These are phyloP conservation scores for Fusarium tjaetaba DNA, from an alignment of 2,329 filamentous ascomycete genomes.

Conservation along the genomic window DNA sequence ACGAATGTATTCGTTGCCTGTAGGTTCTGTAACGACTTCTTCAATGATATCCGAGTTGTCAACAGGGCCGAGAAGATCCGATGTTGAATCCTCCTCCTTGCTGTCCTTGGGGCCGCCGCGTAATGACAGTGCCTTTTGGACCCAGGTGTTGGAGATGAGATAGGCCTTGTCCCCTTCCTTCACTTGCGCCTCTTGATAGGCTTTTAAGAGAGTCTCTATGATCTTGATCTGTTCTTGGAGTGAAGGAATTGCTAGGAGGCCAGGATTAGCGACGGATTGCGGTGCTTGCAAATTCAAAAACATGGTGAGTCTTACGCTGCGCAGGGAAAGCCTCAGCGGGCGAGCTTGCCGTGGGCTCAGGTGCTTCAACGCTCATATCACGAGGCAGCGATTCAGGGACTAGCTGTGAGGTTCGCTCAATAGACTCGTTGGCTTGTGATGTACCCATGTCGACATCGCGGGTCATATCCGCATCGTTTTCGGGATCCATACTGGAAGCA, in stretches of 20 bases:
- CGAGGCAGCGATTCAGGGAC: constrained; percentile 44
- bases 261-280: constrained; percentile 25
- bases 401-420: constrained; percentile 25
- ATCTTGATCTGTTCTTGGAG: constrained; percentile 73
- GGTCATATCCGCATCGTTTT: constrained; percentile 52
- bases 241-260: constrained; percentile 48
- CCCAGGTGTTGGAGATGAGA: constrained; percentile 82
- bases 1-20: constrained; percentile 71
- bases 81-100: constrained; percentile 67
- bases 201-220: constrained; percentile 70
- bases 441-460: constrained; percentile 60
- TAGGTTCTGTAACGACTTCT: constrained; percentile 63
- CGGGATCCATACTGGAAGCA: constrained; percentile 70
- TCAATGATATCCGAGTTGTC: constrained; percentile 87
- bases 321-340: constrained; percentile 29
- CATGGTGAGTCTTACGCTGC: constrained; percentile 42
- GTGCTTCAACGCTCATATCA: constrained; percentile 55
- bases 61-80: constrained; percentile 76
- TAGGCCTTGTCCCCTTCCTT: constrained; percentile 80
- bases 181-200: constrained; percentile 62
- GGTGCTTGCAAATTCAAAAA: not conserved
- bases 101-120: constrained; percentile 66
- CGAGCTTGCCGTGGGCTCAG: constrained; percentile 42
- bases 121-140: constrained; percentile 75
- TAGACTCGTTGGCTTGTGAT: constrained; percentile 37